Conservation (phyloP, 2,329 filamentous ascomycete genomes). For the Onygenales sp. region DNA sequence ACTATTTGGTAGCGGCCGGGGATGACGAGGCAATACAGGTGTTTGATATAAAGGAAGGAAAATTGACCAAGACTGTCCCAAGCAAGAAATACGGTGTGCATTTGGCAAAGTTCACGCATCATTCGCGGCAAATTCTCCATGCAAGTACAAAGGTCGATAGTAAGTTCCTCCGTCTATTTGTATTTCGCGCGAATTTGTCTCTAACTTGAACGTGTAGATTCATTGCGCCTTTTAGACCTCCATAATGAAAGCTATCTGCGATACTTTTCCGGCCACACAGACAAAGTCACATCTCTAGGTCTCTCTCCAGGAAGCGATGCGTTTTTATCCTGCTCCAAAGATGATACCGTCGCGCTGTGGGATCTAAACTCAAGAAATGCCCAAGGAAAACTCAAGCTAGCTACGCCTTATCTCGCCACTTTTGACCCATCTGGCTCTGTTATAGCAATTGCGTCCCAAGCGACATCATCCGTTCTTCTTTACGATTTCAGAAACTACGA, state of each 20-base stretch:
- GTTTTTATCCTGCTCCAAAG: constrained; percentile 84
- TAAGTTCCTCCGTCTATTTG: constrained; percentile 27
- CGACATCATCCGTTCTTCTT: constrained; percentile 68
- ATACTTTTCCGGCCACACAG: constrained; percentile 88
- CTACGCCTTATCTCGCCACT: constrained; percentile 70
- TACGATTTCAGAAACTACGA: constrained; percentile 94
- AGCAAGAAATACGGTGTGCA: constrained; percentile 97
- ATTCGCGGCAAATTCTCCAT: constrained; percentile 83
- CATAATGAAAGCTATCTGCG: constrained; percentile 96
- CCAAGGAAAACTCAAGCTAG: constrained; percentile 70
- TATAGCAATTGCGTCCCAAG: constrained; percentile 79
- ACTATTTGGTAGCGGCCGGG: constrained; percentile 81
- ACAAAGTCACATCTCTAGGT: constrained; percentile 69
- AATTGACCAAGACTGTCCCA: constrained; percentile 76
- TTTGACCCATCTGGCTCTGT: constrained; percentile 90
- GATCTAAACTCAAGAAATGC: constrained; percentile 71
- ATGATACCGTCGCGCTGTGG: constrained; percentile 89
- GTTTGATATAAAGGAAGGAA: constrained; percentile 86
- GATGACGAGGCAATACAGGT: constrained; percentile 94
- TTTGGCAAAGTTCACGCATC: constrained; percentile 87
- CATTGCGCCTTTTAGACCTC: constrained; percentile 73
- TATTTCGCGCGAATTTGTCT: not conserved
- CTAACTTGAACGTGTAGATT: constrained; percentile 44
- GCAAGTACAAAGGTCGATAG: constrained; percentile 91
- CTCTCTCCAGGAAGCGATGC: constrained; percentile 80